Evolutionary conservation across 1,284 basidiomycete species (phyloP), one percentile per base, ranked within the genome.

Genomic region (Cryptococcus sp.): DNA sequence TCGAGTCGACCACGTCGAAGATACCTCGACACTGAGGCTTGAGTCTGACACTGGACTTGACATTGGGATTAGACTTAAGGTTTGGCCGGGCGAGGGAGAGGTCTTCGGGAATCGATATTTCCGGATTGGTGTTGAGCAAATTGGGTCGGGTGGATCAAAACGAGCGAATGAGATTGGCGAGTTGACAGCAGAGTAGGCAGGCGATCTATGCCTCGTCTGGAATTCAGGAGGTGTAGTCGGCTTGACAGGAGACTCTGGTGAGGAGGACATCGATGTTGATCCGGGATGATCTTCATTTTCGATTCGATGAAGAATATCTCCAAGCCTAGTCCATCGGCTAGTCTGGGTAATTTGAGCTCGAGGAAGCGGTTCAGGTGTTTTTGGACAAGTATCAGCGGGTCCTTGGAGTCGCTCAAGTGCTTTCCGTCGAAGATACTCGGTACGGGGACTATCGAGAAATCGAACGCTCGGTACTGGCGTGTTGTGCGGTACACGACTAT

Each of bases 131-230:
- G 36, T 39, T 7, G 36, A 39, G 14, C 16, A 39, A 14, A 19
- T 39, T 19, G 18, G 14, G 36, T 39, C 36, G 36, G 16, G 14
- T n/a, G 36, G 36, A 14, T 39, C 36, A 16, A 39, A 39, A 4
- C 36, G 5, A 4, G 59, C 64, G 21, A 49, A 49, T 2, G 36
- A 55, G 48, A 67, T 67, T 61, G 47, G 64, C 32, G 52, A 52
- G 18, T 31, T 62, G 22, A 54, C 59, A 43, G 37, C 49, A 5
- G 46, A 53, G 44, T 21, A 24, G 48, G 45, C 16, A 14, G 14
- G 10, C 25, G 21, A 32, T 28, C 28, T n/a, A n/a, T n/a, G 28
- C 5, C 7, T 39, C 14, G 36, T 19, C 14, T 16, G 36, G 14
- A 5, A 7, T 16, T 4, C 5, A 39, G 36, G 36, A 4, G 36